Conservation (phyloP, 495 filamentous ascomycete genomes). For the Daldinia caldariorum region DNA sequence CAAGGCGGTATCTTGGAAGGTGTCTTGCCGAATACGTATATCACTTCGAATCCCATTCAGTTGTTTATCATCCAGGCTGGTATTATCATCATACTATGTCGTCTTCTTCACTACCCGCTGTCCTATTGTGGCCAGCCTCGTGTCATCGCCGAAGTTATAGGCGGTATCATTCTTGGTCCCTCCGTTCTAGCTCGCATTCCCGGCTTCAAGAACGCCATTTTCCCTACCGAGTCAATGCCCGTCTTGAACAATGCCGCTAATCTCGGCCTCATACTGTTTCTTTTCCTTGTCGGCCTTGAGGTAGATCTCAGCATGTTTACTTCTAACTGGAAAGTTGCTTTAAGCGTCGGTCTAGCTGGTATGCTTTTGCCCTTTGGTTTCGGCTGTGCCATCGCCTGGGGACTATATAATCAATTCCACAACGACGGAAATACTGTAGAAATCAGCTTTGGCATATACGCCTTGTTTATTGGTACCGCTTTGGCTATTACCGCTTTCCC, state of each 20-base stretch:
- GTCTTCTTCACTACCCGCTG: slow-evolving; percentile 77
- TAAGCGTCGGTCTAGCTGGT: slow-evolving; percentile 82
- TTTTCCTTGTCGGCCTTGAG: slow-evolving; percentile 93
- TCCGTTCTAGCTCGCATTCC: slow-evolving; percentile 87
- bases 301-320: slow-evolving; percentile 87
- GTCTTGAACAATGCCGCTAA: slow-evolving; percentile 86
- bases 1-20: slow-evolving; percentile 48
- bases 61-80: slow-evolving; percentile 93
- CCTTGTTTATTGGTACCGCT: slow-evolving; percentile 94
- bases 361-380: slow-evolving; percentile 83
- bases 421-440: slow-evolving; percentile 67
- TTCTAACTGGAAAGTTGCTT: slow-evolving; percentile 86
- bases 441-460: slow-evolving; percentile 82
- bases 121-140: slow-evolving; percentile 88
- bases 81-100: slow-evolving; percentile 92
- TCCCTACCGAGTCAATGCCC: slow-evolving; percentile 77
- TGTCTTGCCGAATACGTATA: slow-evolving; percentile 43
- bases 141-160: slow-evolving; percentile 96
- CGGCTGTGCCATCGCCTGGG: slow-evolving; percentile 81
- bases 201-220: slow-evolving; percentile 80
- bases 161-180: slow-evolving; percentile 88
- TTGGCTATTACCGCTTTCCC: slow-evolving; percentile 97
- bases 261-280: slow-evolving; percentile 86
- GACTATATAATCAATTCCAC: slow-evolving; percentile 82
- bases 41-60: slow-evolving; percentile 76